Percentiles rank a stretch among this genome's conserved stretches.
Evolutionary conservation across 371 early-diverging fungal genomes (phyloP).

Genomic region (Mortierella sp.): DNA sequence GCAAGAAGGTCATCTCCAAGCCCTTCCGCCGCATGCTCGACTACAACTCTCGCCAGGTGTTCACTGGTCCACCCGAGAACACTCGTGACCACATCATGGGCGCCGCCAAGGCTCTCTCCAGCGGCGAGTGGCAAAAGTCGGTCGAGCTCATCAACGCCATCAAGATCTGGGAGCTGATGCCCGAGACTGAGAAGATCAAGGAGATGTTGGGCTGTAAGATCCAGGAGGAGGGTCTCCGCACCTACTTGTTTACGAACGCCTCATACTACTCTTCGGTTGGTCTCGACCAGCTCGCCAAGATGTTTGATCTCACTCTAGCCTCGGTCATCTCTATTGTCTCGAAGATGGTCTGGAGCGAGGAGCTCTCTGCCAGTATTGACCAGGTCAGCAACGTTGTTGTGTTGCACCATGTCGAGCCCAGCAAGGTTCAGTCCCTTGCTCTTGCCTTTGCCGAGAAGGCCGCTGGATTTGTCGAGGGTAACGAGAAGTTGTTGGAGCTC

Average conservation of each 20-base stretch:
- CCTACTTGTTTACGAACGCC: conserved; percentile 93
- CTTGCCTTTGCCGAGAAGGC: conserved; percentile 93
- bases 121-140: conserved; percentile 95
- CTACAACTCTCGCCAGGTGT: conserved; percentile 94
- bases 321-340: conserved; percentile 84
- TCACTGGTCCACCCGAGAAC: conserved; percentile 97
- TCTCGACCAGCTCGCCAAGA: conserved; percentile 82
- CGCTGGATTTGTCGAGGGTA: conserved; percentile 87
- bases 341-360: conserved; percentile 95
- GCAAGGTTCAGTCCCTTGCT: conserved; percentile 89
- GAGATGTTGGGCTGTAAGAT: conserved; percentile 90
- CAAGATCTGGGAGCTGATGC: conserved; percentile 97
- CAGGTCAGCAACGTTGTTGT: conserved; percentile 85
- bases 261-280: conserved; percentile 91
- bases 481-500: conserved; percentile 89
- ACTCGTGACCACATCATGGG: conserved; percentile 99
- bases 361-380: conserved; percentile 87
- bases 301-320: conserved; percentile 85
- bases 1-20: conserved; percentile 90
- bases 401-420: conserved; percentile 86
- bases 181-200: conserved; percentile 84
- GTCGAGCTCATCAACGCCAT: conserved; percentile 86
- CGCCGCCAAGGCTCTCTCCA: conserved; percentile 91
- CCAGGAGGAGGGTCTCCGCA: conserved; percentile 96
- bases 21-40: conserved; percentile 96